Conservation (phyloP, 2,329 filamentous ascomycete genomes). For the Penicillium sp. region DNA sequence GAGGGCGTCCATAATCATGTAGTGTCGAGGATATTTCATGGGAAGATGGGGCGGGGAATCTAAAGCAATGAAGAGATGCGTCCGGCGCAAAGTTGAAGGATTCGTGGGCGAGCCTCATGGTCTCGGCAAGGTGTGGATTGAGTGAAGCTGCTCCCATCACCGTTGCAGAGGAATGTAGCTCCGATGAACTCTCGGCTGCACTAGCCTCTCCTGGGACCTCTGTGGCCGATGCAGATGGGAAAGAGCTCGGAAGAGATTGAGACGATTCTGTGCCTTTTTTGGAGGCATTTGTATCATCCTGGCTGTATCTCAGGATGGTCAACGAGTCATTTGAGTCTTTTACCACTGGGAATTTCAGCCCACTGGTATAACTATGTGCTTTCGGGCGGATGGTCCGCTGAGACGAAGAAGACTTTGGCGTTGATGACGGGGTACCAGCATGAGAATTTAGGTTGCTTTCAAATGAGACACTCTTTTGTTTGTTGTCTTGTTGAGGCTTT, state of each 20-base stretch:
- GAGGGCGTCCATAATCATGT: conserved; percentile 58
- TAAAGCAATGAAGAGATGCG: conserved; percentile 28
- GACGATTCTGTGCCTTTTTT: conserved; percentile 40
- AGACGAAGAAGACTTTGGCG: conserved; percentile 26
- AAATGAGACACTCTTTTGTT: conserved; percentile 1
- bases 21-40: conserved; percentile 60
- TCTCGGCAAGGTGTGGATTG: conserved; percentile 21
- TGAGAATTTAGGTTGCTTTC: conserved; percentile 8
- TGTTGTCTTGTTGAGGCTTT: conserved; percentile 1
- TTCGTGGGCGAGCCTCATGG: conserved; percentile 25
- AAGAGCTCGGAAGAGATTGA: conserved; percentile 11
- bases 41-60: conserved; percentile 26
- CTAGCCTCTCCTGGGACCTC: conserved; percentile 6
- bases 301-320: conserved; percentile 67
- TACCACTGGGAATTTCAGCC: conserved; percentile 70
- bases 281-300: conserved; percentile 58
- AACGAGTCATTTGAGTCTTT: conserved; percentile 71
- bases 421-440: conserved; percentile 16
- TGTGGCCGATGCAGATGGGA: conserved; percentile 5
- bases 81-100: conserved; percentile 32
- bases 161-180: conserved; percentile 23
- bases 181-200: conserved; percentile 15
- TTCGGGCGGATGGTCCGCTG: conserved; percentile 30
- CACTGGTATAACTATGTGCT: conserved; percentile 40
- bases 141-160: conserved; percentile 6